Evolutionary conservation across 2,329 filamentous ascomycete species (phyloP).

Genomic region (Rhynchosporium graminicola): DNA sequence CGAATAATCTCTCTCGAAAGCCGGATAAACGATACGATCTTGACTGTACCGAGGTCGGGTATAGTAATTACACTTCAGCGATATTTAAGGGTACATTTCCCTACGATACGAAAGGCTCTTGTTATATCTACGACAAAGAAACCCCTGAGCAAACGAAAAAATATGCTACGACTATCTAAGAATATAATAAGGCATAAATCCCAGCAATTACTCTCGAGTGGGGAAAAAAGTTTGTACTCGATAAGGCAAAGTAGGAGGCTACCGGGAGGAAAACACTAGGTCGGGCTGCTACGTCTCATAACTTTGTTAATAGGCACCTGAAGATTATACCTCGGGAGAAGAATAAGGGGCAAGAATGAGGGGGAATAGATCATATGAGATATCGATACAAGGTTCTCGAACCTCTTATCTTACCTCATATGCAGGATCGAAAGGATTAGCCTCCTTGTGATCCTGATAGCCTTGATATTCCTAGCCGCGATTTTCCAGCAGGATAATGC

Average conservation of each 20-base stretch:
- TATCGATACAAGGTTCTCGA: conserved; percentile 16
- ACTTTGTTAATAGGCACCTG: conserved; percentile 8
- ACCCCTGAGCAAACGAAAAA: conserved; percentile 10
- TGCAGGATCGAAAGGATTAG: conserved; percentile 10
- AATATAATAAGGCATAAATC: conserved; percentile 1
- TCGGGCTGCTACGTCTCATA: background rate
- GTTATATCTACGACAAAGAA: conserved; percentile 18
- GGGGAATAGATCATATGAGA: conserved; percentile 8
- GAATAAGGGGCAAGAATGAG: background rate
- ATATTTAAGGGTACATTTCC: conserved; percentile 18
- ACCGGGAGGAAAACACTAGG: background rate
- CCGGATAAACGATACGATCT: conserved; percentile 12
- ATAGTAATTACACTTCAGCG: conserved; percentile 15
- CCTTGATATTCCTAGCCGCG: background rate
- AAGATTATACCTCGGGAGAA: background rate
- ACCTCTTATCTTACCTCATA: conserved; percentile 8
- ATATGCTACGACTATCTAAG: conserved; percentile 1
- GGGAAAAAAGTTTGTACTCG: conserved; percentile 3
- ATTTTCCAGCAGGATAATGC: conserved; percentile 18
- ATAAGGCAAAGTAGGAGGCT: conserved; percentile 5
- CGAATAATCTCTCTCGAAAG: conserved; percentile 12
- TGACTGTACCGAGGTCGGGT: conserved; percentile 13
- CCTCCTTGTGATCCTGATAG: conserved; percentile 4
- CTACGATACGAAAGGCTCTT: conserved; percentile 19
- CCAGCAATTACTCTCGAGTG: background rate